phyloP scores from a whole-genome alignment of 1,284 basidiomycete genomes.

The Exobasidium rhododendri region DNA sequence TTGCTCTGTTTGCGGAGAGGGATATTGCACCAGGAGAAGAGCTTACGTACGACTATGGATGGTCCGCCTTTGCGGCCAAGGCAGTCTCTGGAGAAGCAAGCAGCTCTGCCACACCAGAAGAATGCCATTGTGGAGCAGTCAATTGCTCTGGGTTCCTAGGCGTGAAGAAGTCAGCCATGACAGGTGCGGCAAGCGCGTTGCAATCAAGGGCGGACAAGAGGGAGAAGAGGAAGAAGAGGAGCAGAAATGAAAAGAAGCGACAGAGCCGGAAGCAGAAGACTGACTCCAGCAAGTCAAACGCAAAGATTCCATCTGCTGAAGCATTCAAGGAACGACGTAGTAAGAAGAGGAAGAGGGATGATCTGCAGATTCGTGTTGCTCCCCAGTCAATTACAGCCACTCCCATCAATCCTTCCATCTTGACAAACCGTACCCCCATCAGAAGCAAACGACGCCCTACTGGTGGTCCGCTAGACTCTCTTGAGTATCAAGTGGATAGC shows the following conservation, averaged over 20 bases:
- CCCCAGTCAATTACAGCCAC: too few species aligned
- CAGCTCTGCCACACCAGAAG: neutral
- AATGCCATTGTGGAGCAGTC: slow-evolving; percentile 39
- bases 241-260: neutral
- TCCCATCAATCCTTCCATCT: too few species aligned
- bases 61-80: slow-evolving; percentile 38
- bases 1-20: slow-evolving; percentile 44
- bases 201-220: neutral
- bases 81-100: slow-evolving; percentile 28
- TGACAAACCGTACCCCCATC: neutral
- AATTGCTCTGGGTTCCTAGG: slow-evolving; percentile 45
- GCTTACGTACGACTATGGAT: slow-evolving; percentile 49
- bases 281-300: too few species aligned
- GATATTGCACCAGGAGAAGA: slow-evolving; percentile 49
- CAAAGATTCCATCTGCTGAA: too few species aligned
- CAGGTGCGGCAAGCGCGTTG: neutral
- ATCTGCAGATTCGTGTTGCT: too few species aligned
- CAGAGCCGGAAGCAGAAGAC: too few species aligned
- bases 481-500: neutral
- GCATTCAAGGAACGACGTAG: too few species aligned
- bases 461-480: neutral
- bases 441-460: neutral
- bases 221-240: neutral
- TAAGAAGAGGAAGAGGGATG: too few species aligned
- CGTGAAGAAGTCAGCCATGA: slow-evolving; percentile 24